Evolutionary conservation across 768 basidiomycete genomes (phyloP).

Genomic region (Trametopsis cervina): DNA sequence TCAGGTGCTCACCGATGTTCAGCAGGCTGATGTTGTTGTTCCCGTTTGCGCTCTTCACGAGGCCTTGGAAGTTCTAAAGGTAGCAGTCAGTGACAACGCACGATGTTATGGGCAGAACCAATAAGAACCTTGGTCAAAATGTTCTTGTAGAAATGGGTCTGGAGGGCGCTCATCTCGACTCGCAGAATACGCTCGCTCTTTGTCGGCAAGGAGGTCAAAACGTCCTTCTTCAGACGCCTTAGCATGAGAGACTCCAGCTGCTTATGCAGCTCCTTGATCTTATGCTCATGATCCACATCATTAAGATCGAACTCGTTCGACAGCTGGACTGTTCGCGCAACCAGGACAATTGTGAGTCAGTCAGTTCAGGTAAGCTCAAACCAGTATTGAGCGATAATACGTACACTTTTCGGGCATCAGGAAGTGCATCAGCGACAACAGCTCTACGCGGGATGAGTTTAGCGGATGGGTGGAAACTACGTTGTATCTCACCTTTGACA

Average conservation of each 20-base stretch:
- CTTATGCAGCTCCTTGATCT: constrained; percentile 92
- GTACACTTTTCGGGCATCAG: constrained; percentile 96
- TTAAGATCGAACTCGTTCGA: constrained; percentile 93
- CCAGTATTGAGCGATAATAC: constrained; percentile 20
- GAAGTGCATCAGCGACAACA: constrained; percentile 98
- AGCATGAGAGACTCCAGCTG: constrained; percentile 95
- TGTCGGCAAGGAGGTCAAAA: constrained; percentile 90
- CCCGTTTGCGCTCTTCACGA: constrained; percentile 84
- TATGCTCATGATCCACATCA: constrained; percentile 87
- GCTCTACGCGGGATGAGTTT: constrained; percentile 43
- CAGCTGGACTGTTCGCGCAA: constrained; percentile 57
- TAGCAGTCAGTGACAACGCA: constrained; percentile 1
- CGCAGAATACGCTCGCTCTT: constrained; percentile 98
- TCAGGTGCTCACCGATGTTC: constrained; percentile 66
- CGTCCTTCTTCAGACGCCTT: constrained; percentile 90
- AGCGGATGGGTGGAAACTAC: constrained; percentile 6
- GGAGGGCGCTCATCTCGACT: constrained; percentile 94
- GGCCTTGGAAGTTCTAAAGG: constrained; percentile 92
- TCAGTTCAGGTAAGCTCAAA: not conserved
- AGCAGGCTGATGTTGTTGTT: constrained; percentile 90
- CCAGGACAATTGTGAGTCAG: not conserved
- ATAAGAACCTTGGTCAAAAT: constrained; percentile 80
- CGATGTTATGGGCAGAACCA: too few relatives aligned
- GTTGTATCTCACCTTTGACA: constrained; percentile 70
- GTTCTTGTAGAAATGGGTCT: constrained; percentile 98